Evolutionary conservation across 352 stramenopile genomes (phyloP).

Genomic region (Globisporangium mamillatum): DNA sequence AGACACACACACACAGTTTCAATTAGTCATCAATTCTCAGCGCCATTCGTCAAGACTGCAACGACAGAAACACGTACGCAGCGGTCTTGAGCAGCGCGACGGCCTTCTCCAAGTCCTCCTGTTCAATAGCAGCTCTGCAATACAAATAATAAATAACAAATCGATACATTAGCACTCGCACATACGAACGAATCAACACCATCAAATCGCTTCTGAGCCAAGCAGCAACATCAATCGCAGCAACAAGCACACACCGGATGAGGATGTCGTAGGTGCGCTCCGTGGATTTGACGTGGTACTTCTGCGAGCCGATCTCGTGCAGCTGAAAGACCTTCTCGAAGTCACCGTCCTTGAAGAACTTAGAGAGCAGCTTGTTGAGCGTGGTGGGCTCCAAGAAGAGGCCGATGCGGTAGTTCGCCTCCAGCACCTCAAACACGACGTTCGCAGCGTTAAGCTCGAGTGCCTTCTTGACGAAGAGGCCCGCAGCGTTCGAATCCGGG

Average conservation of each 20-base stretch:
- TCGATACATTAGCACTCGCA: not conserved
- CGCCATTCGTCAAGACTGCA: not conserved
- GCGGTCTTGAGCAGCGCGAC: slow-evolving; percentile 70
- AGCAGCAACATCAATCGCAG: not conserved
- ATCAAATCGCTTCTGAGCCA: not conserved
- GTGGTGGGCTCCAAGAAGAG: slow-evolving; percentile 78
- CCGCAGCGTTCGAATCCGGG: slow-evolving; percentile 69
- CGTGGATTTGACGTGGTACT: slow-evolving; percentile 84
- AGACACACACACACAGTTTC: slow-evolving; percentile 9
- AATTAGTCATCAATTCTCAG: not conserved
- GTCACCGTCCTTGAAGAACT: slow-evolving; percentile 77
- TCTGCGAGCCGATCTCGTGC: slow-evolving; percentile 69
- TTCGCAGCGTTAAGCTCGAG: slow-evolving; percentile 70
- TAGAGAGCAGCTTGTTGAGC: slow-evolving; percentile 82
- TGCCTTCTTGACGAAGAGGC: slow-evolving; percentile 82
- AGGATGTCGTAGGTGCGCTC: slow-evolving; percentile 84
- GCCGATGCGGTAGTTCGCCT: slow-evolving; percentile 80
- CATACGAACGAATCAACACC: not conserved
- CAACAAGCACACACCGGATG: slow-evolving; percentile 44
- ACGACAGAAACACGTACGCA: slow-evolving; percentile 42
- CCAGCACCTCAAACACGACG: slow-evolving; percentile 74
- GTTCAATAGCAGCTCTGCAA: slow-evolving; percentile 59
- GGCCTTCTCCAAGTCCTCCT: slow-evolving; percentile 71
- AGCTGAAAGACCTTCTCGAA: slow-evolving; percentile 79
- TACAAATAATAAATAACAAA: not conserved